A percentile compares a stretch with the other conserved stretches of the same genome.
These are phyloP conservation scores for Nematocida parisii DNA, from an alignment of 371 early-diverging fungal genomes.

Conservation along the genomic window DNA sequence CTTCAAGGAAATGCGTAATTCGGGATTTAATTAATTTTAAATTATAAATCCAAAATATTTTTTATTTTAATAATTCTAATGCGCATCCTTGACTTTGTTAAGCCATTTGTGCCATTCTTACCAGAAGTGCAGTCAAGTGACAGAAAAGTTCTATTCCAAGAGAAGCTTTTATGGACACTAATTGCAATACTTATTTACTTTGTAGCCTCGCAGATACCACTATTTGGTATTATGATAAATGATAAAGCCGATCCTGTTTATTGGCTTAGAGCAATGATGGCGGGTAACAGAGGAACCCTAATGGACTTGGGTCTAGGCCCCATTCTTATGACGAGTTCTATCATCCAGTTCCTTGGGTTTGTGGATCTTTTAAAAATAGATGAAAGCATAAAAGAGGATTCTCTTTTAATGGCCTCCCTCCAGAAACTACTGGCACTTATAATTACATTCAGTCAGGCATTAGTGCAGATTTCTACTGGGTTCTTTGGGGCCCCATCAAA, in stretches of 20 bases:
- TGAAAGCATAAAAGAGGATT: slow-evolving; percentile 91
- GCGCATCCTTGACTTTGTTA: slow-evolving; percentile 85
- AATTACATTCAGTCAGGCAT: slow-evolving; percentile 91
- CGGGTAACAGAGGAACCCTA: slow-evolving; percentile 96
- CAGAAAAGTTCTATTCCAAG: slow-evolving; percentile 90
- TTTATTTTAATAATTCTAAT: slow-evolving; percentile 59
- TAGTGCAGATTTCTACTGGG: slow-evolving; percentile 91
- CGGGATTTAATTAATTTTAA: neutral
- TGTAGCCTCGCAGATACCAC: slow-evolving; percentile 96
- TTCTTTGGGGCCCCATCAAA: slow-evolving; percentile 89
- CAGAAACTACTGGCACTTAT: slow-evolving; percentile 79
- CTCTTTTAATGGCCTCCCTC: slow-evolving; percentile 90
- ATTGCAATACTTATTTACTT: slow-evolving; percentile 92
- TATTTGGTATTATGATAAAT: slow-evolving; percentile 96
- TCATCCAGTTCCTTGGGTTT: slow-evolving; percentile 93
- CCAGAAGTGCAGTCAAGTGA: slow-evolving; percentile 92
- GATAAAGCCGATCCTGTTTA: slow-evolving; percentile 81
- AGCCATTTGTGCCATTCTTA: slow-evolving; percentile 93
- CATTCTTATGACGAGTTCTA: slow-evolving; percentile 96
- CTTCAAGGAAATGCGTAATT: neutral
- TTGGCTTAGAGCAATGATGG: slow-evolving; percentile 98
- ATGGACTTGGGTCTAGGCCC: slow-evolving; percentile 99
- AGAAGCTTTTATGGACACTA: slow-evolving; percentile 96
- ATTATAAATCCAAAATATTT: slow-evolving; percentile 38
- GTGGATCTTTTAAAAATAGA: slow-evolving; percentile 93